Evolutionary conservation across 1,139 yeast species (phyloP), one percentile per base, ranked within the genome.

Genomic region (Wickerhamiella pararugosa): DNA sequence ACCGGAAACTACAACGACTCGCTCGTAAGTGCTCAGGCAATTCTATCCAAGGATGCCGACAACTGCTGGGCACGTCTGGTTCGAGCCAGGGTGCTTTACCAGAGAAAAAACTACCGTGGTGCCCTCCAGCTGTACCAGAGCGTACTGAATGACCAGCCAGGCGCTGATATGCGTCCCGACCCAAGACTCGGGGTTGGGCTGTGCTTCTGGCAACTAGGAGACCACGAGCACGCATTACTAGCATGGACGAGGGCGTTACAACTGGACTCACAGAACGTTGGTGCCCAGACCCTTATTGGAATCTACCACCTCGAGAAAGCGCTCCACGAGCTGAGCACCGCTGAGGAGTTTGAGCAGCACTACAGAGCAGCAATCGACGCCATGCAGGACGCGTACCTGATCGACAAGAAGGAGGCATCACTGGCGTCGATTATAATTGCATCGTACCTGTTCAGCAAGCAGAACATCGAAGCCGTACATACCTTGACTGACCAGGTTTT

Each of bases 111-210:
- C 57, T 86, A 78, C 60, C 60, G 71, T 29, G 75, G 70, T 6
- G 90, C 96, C 11, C 70, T 90, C 52, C 79, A 79, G 57, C 61
- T 81, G 37, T 90, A 81, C 60, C 99, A 90, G 63, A 82, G 79
- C 50, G 79, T 83, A 7, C 67, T 90, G 51, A 70, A 78, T 38
- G 67, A 79, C 41, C 78, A 84, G 49, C 97, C 97, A 1, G 47
- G 51, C 32, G 57, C 76, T 33, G 66, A 80, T 55, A 38, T 27
- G 9, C 71, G 71, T 49, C 97, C 97, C 1, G 98, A 90, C 60
- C 94, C 98, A 21, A 70, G 99, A 61, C 71, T 90, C 45, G 99
- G 98, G 25, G 77, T 90, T 50, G 99, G 98, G 34, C 66, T 90
- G 52, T 87, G 97, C 60, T 87, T 79, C 57, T 90, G 96, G 96